Evolutionary conservation across 768 basidiomycete species (phyloP).

Genomic region (Albatrellus ellisii): DNA sequence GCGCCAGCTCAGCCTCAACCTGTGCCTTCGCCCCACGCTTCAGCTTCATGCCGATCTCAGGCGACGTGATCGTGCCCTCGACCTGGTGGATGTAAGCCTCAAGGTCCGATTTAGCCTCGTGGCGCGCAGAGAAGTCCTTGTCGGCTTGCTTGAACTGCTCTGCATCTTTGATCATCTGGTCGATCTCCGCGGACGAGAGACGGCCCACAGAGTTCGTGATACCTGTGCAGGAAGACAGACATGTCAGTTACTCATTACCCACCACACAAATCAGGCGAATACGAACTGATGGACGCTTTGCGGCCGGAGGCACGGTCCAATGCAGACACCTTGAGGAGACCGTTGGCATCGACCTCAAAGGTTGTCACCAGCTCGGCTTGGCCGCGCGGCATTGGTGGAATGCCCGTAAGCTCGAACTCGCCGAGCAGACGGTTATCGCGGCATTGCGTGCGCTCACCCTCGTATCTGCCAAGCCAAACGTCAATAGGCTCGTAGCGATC

Average conservation of each 20-base stretch:
- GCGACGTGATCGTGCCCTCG: slow-evolving; percentile 90
- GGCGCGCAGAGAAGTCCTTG: slow-evolving; percentile 96
- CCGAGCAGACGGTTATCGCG: slow-evolving; percentile 98
- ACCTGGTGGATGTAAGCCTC: slow-evolving; percentile 97
- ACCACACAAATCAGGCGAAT: too few relatives aligned
- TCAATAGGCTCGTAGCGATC: slow-evolving; percentile 7
- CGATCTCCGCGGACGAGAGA: slow-evolving; percentile 93
- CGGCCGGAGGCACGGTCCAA: slow-evolving; percentile 98
- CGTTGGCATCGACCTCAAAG: slow-evolving; percentile 99
- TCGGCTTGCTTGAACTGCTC: slow-evolving; percentile 94
- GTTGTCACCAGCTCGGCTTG: slow-evolving; percentile 99
- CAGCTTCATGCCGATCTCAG: slow-evolving; percentile 96
- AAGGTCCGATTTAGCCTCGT: slow-evolving; percentile 96
- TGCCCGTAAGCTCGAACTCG: slow-evolving; percentile 98
- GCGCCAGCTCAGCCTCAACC: slow-evolving; percentile 95
- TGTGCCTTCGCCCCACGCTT: slow-evolving; percentile 93
- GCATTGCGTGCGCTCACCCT: slow-evolving; percentile 99
- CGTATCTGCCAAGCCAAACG: slow-evolving; percentile 43
- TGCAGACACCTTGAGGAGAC: slow-evolving; percentile 97
- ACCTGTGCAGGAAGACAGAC: too few relatives aligned
- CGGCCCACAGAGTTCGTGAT: slow-evolving; percentile 99
- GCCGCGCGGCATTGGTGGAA: slow-evolving; percentile 98
- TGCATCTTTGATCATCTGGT: slow-evolving; percentile 99
- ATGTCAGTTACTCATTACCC: too few relatives aligned
- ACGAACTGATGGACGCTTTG: slow-evolving; percentile 92